These are phyloP conservation scores for Clavaria fumosa DNA, from an alignment of 768 basidiomycete species.

Conservation along the genomic window DNA sequence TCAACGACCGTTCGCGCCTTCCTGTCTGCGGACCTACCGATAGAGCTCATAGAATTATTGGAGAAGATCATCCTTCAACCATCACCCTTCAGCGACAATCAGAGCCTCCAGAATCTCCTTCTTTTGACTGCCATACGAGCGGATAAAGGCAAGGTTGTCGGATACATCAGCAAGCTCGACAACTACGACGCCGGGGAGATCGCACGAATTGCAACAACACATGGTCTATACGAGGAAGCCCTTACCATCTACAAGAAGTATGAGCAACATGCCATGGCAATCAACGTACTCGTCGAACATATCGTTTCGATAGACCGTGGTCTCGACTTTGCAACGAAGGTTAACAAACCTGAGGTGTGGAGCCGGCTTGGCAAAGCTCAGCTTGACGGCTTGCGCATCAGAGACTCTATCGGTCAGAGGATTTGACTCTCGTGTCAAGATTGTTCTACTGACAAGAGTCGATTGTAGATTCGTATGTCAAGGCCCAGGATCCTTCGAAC, in stretches of 20 bases:
- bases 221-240: constrained; percentile 91
- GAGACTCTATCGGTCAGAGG: constrained; percentile 80
- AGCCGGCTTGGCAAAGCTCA: constrained; percentile 97
- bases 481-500: constrained; percentile 89
- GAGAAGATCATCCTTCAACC: constrained; percentile 98
- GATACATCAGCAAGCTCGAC: constrained; percentile 93
- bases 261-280: constrained; percentile 87
- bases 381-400: constrained; percentile 93
- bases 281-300: constrained; percentile 96
- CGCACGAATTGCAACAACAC: constrained; percentile 91
- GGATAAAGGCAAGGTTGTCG: constrained; percentile 96
- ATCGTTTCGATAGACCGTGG: constrained; percentile 97
- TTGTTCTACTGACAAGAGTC: not conserved
- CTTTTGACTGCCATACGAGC: constrained; percentile 92
- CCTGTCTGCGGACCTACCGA: constrained; percentile 90
- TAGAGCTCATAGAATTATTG: constrained; percentile 90
- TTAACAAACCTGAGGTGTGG: constrained; percentile 95
- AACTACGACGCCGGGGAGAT: constrained; percentile 93
- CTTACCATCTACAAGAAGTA: constrained; percentile 97
- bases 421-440: not conserved
- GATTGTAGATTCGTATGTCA: constrained; percentile 82
- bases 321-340: constrained; percentile 88
- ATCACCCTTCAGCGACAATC: constrained; percentile 96
- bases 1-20: constrained; percentile 98
- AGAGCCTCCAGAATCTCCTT: constrained; percentile 88